Conservation (phyloP, 2,329 filamentous ascomycete species). For the Parasarocladium wereldwijsianum region DNA sequence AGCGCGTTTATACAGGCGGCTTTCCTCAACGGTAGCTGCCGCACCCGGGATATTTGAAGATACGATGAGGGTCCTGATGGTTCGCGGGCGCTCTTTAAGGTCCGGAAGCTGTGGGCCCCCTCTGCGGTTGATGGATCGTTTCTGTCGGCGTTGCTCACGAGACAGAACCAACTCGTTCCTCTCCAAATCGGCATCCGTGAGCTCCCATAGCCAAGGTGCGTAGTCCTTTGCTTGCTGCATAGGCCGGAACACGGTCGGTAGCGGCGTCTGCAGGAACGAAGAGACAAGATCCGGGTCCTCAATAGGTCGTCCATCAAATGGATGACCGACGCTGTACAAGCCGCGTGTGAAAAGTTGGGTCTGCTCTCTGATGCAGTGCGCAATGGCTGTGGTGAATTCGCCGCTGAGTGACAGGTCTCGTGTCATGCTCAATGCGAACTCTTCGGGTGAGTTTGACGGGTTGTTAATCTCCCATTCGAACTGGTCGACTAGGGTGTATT, state of each 20-base stretch:
- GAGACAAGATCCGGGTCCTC: constrained; percentile 82
- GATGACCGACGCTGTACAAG: constrained; percentile 82
- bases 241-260: constrained; percentile 72
- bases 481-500: constrained; percentile 86
- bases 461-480: constrained; percentile 99
- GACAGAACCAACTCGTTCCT: constrained; percentile 85
- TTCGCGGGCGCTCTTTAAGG: constrained; percentile 85
- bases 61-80: constrained; percentile 81
- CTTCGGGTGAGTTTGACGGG: constrained; percentile 81
- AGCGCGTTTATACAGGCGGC: constrained; percentile 70
- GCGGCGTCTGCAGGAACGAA: constrained; percentile 72
- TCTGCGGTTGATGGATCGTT: constrained; percentile 84
- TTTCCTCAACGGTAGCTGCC: constrained; percentile 66
- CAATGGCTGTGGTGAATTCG: constrained; percentile 94
- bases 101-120: constrained; percentile 91
- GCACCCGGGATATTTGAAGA: constrained; percentile 86
- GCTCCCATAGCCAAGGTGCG: constrained; percentile 83
- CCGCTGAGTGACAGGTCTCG: constrained; percentile 80
- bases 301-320: constrained; percentile 84
- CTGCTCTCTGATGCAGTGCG: constrained; percentile 94
- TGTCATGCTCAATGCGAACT: constrained; percentile 82
- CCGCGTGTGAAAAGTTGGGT: constrained; percentile 87
- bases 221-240: constrained; percentile 91
- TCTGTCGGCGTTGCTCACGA: constrained; percentile 84
- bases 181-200: constrained; percentile 81